These are phyloP conservation scores for Acacia melanoxylon DNA, from an alignment of 306 rosid species.

Conservation along the genomic window DNA sequence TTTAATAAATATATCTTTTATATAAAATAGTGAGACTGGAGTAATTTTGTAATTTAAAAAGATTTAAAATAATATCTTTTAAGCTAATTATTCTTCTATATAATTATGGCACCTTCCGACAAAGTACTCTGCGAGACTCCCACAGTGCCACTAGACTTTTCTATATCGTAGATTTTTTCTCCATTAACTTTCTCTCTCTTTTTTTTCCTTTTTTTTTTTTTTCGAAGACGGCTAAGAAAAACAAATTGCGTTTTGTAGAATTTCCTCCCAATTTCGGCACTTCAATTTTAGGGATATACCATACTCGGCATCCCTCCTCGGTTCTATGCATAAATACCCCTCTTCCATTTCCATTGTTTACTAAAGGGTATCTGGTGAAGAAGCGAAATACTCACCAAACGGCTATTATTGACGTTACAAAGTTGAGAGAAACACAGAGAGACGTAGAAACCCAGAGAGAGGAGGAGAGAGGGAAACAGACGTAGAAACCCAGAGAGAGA, in stretches of 20 bases:
- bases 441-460: slow-evolving; percentile 12
- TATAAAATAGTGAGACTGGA: too few species aligned
- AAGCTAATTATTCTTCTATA: too few species aligned
- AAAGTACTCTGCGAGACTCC: neutral
- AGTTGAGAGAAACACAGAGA: neutral
- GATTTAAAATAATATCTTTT: too few species aligned
- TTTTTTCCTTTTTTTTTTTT: neutral
- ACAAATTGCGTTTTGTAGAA: neutral
- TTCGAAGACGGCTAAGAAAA: neutral
- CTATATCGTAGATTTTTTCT: neutral
- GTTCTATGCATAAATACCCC: slow-evolving; percentile 10
- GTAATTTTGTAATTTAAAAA: too few species aligned
- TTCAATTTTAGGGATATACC: neutral
- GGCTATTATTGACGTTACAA: slow-evolving; percentile 76
- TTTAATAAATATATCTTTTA: too few species aligned
- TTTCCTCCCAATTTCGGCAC: neutral
- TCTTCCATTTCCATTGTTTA: slow-evolving; percentile 15
- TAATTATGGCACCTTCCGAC: neutral
- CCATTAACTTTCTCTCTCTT: neutral
- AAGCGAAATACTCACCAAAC: slow-evolving; percentile 58
- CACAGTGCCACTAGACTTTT: neutral
- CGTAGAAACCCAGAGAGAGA: slow-evolving; percentile 1
- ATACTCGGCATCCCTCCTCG: neutral
- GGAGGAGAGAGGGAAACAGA: neutral
- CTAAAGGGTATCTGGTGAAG: slow-evolving; percentile 35